Evolutionary conservation across 768 basidiomycete species (phyloP).

Genomic region (Trametes villosa): DNA sequence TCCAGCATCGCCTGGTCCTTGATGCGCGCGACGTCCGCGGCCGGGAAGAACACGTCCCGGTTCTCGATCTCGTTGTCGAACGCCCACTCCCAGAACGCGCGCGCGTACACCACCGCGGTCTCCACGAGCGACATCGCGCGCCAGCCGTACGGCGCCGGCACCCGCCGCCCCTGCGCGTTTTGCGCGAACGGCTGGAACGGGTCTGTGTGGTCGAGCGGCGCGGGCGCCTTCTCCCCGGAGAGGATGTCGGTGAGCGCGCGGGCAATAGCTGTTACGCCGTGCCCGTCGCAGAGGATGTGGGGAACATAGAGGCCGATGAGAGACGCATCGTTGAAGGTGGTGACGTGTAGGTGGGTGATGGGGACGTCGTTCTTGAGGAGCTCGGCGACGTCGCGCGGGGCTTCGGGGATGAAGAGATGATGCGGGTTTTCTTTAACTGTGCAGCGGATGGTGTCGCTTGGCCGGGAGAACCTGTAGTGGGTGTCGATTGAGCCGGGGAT

Average conservation of each 20-base stretch:
- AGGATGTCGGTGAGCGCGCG: neutral
- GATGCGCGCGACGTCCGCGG: neutral
- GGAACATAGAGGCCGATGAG: neutral
- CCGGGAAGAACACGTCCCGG: neutral
- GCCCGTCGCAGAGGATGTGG: neutral
- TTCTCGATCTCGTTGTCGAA: neutral
- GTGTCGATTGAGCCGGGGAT: neutral
- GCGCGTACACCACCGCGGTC: neutral
- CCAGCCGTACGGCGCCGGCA: neutral
- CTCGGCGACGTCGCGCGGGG: neutral
- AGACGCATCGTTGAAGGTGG: neutral
- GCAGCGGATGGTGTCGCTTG: neutral
- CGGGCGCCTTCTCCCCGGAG: neutral
- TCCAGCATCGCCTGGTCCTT: neutral
- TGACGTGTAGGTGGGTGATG: neutral
- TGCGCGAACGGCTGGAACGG: neutral
- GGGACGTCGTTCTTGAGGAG: neutral
- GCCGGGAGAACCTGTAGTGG: neutral
- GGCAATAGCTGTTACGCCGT: neutral
- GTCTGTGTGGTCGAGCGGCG: neutral
- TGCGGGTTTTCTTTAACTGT: neutral
- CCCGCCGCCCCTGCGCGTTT: neutral
- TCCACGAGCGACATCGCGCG: neutral
- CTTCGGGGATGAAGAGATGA: neutral
- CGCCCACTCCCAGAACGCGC: neutral